phyloP scores from a whole-genome alignment of 2,329 filamentous ascomycete genomes.

The Diaporthe helianthi region DNA sequence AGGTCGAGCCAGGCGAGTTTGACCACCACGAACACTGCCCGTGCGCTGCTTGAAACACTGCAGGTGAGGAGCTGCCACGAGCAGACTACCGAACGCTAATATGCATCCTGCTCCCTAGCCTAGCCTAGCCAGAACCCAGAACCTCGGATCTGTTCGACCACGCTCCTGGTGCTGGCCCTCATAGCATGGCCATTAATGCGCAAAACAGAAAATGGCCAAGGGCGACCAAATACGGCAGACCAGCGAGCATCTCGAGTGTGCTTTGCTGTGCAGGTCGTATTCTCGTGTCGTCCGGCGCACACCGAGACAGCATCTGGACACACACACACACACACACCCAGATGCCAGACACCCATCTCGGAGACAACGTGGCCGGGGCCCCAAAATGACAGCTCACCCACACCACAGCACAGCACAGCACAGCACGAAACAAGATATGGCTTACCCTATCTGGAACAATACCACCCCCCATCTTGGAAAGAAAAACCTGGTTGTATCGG shows the following conservation, averaged over 20 bases:
- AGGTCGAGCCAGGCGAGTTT: constrained; percentile 18
- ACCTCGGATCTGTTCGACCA: constrained; percentile 1
- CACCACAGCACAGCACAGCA: background rate
- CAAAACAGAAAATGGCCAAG: constrained; percentile 4
- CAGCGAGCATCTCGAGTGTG: background rate
- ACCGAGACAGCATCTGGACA: constrained; percentile 16
- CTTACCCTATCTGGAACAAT: constrained; percentile 10
- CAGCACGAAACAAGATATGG: constrained; percentile 6
- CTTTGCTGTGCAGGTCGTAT: background rate
- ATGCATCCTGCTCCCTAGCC: constrained; percentile 12
- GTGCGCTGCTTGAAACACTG: constrained; percentile 21
- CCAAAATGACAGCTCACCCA: background rate
- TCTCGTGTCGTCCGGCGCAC: background rate
- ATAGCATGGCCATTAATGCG: constrained; percentile 19
- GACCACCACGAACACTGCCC: constrained; percentile 20
- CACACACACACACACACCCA: too few species aligned
- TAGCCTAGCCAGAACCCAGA: constrained; percentile 8
- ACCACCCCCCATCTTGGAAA: constrained; percentile 5
- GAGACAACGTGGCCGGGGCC: constrained; percentile 1
- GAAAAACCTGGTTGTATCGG: background rate
- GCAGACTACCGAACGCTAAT: constrained; percentile 20
- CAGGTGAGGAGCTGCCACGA: constrained; percentile 24
- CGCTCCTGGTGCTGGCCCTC: constrained; percentile 9
- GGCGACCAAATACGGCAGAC: constrained; percentile 9
- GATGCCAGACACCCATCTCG: too few species aligned